A percentile compares a stretch with the other conserved stretches of the same genome.
phyloP scores from a whole-genome alignment of 371 early-diverging fungal genomes.

The Actinomortierella wolfii region DNA sequence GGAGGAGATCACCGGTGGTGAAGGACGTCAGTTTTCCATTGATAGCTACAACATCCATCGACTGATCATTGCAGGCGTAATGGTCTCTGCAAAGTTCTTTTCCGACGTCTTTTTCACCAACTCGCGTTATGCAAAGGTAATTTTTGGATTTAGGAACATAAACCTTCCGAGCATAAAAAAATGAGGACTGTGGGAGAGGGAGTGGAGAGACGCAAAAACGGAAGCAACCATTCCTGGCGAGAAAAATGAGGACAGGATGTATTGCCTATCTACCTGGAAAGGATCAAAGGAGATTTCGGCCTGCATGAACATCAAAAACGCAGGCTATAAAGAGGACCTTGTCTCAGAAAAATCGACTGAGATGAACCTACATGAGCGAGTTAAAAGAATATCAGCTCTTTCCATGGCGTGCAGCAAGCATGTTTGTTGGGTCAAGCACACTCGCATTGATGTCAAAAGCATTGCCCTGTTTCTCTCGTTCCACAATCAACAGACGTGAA shows the following conservation, averaged over 20 bases:
- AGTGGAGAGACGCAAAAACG: neutral
- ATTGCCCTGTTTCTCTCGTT: no score
- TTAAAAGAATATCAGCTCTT: no score
- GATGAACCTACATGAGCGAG: no score
- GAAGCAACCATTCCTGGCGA: neutral
- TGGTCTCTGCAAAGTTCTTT: constrained; percentile 84
- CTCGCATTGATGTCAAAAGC: no score
- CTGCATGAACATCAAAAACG: no score
- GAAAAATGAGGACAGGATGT: neutral
- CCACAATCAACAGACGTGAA: no score
- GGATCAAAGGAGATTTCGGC: no score
- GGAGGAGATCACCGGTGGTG: constrained; percentile 48
- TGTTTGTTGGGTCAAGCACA: no score
- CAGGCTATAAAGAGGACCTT: no score
- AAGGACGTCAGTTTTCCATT: constrained; percentile 64
- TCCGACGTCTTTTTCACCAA: constrained; percentile 93
- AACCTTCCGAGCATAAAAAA: neutral
- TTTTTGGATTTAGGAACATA: neutral
- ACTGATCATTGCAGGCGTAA: constrained; percentile 80
- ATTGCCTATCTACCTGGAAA: no score
- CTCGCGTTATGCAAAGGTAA: constrained; percentile 84
- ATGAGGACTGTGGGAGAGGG: neutral
- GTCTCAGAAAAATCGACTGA: no score
- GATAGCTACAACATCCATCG: constrained; percentile 91
- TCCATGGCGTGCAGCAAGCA: no score